Base-by-base conservation (phyloP, 805 yeast genomes). In the Metschnikowia sp. region DNA sequence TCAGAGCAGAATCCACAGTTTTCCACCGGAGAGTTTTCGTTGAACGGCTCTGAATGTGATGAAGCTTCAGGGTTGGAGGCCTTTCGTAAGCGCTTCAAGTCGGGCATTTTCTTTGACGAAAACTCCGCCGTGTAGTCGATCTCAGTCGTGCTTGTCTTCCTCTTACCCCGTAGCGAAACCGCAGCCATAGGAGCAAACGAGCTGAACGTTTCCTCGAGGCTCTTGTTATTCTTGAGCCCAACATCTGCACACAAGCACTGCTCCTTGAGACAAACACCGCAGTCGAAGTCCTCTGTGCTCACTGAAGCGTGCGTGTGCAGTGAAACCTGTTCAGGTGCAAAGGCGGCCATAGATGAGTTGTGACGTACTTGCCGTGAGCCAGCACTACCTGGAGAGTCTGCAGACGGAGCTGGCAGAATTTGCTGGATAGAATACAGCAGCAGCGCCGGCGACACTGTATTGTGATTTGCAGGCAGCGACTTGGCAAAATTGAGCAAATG, bases 1-100 rank as follows among this genome's bases (percentile, higher is more conserved):
- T 88, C 96, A 0, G 96, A 81, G 61, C 98, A 92, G 65, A 92
- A 91, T 0, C 98, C 98, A 66, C 98, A 92, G 49, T 86, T 81
- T 54, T 87, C 95, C 50, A 75, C 73, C 7, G 81, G 78, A 1
- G 79, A 77, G 34, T 66, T 66, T 42, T 76, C 79, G 50, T 74
- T 68, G 48, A 74, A 70, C 5, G 42, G 43, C 32, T 33, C 51
- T 10, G 42, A 22, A 7, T 38, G 10, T n/a, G 38, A 40, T 19
- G 39, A 42, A 32, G 36, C 39, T 31, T 34, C 44, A 18, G 41
- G 42, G 35, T 47, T 42, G 28, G 18, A 31, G 32, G 31, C 48
- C 47, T 55, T 47, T 40, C 60, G 62, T 39, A 64, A 53, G 39
- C 63, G 70, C 50, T 59, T 69, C 50, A 66, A 65, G 51, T 66